Conservation (phyloP, 495 filamentous ascomycete genomes). For the Penicillium salamii region DNA sequence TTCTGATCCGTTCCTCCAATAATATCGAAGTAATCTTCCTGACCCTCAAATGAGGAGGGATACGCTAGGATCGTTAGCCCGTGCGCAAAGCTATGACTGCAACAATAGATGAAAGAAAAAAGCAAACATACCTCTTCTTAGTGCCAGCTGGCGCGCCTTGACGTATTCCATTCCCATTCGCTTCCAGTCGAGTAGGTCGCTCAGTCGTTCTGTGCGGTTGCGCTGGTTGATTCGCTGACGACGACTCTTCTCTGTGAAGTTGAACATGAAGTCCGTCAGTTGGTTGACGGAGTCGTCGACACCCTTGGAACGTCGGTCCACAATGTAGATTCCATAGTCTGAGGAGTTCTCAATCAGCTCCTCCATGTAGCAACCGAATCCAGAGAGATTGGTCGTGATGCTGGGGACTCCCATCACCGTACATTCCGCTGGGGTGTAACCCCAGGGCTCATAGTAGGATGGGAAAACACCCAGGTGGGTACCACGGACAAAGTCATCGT, state of each 20-base stretch:
- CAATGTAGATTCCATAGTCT: slow-evolving; percentile 98
- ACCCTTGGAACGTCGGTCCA: slow-evolving; percentile 92
- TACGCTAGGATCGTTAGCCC: slow-evolving; percentile 57
- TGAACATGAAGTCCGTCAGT: slow-evolving; percentile 87
- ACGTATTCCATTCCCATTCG: slow-evolving; percentile 99
- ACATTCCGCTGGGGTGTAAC: slow-evolving; percentile 96
- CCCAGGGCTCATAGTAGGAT: slow-evolving; percentile 99
- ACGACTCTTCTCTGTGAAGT: slow-evolving; percentile 90
- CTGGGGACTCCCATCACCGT: slow-evolving; percentile 99
- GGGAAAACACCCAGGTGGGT: slow-evolving; percentile 94
- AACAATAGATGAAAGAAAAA: not conserved
- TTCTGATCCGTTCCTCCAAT: slow-evolving; percentile 89
- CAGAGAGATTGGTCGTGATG: slow-evolving; percentile 96
- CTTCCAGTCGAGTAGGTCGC: slow-evolving; percentile 97
- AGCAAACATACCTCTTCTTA: slow-evolving; percentile 63
- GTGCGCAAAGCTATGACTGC: not conserved
- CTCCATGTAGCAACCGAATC: slow-evolving; percentile 99
- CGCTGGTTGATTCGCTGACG: slow-evolving; percentile 97
- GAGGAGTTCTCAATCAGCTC: slow-evolving; percentile 96
- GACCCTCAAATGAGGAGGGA: slow-evolving; percentile 73
- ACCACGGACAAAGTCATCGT: slow-evolving; percentile 97
- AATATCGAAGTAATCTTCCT: slow-evolving; percentile 75
- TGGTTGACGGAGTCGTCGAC: slow-evolving; percentile 98
- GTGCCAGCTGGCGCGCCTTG: slow-evolving; percentile 89
- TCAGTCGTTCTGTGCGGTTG: slow-evolving; percentile 93